Base-by-base conservation (phyloP, 2,329 filamentous ascomycete genomes). In the Cadophora sp. region DNA sequence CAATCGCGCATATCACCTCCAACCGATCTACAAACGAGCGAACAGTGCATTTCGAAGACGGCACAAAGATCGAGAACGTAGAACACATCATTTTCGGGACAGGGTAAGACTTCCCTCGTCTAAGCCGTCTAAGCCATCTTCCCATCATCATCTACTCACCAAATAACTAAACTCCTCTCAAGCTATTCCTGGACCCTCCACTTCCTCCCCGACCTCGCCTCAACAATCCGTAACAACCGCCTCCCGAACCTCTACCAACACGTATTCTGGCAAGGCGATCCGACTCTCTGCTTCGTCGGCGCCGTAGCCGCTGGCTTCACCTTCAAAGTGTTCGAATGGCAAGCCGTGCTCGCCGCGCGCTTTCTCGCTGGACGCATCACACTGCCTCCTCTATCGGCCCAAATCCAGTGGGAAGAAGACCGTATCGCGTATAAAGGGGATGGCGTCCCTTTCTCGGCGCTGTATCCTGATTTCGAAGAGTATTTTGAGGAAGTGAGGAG, bases 321-420 rank as follows among this genome's bases (percentile, higher is more conserved):
- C 0, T 91, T 92, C 79, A 90, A 89, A 75, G 83, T 91, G 34
- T 91, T 90, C 65, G 89, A 91, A 78, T 91, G 87, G 86, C 89
- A 91, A 73, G 87, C 88, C 7, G 88, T 91, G 0, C 81, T 87
- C 1, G 86, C 85, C 0, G 88, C 89, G 1, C 80, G 88, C 0
- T 77, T 89, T 1, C 80, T 91, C 0, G 84, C 88, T 0, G 86
- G 86, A 0, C 80, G 86, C 1, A 83, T 83, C 0, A 78, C 72
- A 0, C 77, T 90, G 1, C 89, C 89, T 0, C 71, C 82, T 0
- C 26, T 79, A 0, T 78, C 80, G 14, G 85, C 85, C 65, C 86
- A 87, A 80, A 73, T 79, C 40, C 76, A 73, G 24, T 91, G 89
- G 89, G 89, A 91, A 72, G 73, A 75, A 1, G 83, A 88, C 2